phyloP scores from a whole-genome alignment of 192 early-diverging fungal species.

The Mortierella alpina region DNA sequence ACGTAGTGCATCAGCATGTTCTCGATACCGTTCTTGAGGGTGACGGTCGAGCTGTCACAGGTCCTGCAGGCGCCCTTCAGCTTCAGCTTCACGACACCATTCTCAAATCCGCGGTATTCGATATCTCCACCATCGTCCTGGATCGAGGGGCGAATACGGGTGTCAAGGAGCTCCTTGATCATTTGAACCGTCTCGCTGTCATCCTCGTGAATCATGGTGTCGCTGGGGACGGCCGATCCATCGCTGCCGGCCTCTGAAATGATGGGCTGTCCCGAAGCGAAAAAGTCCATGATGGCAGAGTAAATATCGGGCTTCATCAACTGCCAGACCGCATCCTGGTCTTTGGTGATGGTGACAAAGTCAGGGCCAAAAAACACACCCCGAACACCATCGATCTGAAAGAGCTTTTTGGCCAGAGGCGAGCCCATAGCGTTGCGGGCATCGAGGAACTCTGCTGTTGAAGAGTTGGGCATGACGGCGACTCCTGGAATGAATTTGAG shows the following conservation, averaged over 20 bases:
- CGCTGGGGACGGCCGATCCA: slow-evolving; percentile 26
- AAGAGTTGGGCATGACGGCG: slow-evolving; percentile 73
- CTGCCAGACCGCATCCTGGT: slow-evolving; percentile 91
- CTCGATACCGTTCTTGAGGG: slow-evolving; percentile 98
- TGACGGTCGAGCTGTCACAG: slow-evolving; percentile 89
- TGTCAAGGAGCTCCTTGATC: slow-evolving; percentile 99
- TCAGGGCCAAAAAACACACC: slow-evolving; percentile 93
- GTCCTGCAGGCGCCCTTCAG: slow-evolving; percentile 96
- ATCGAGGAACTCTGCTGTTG: slow-evolving; percentile 88
- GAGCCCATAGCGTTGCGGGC: slow-evolving; percentile 81
- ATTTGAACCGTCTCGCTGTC: slow-evolving; percentile 95
- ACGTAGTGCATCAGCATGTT: slow-evolving; percentile 99
- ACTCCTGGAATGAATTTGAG: slow-evolving; percentile 98
- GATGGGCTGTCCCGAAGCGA: slow-evolving; percentile 86
- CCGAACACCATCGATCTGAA: slow-evolving; percentile 92
- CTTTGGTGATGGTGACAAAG: slow-evolving; percentile 96
- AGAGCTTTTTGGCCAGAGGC: slow-evolving; percentile 90
- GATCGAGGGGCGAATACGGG: slow-evolving; percentile 93
- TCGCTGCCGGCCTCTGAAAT: slow-evolving; percentile 66
- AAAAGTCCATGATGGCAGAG: slow-evolving; percentile 94
- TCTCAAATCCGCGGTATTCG: slow-evolving; percentile 91
- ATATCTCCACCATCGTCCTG: slow-evolving; percentile 99
- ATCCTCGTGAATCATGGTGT: slow-evolving; percentile 76
- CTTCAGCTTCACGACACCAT: slow-evolving; percentile 90
- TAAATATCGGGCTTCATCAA: slow-evolving; percentile 98